A percentile compares a stretch with the other conserved stretches of the same genome.
Evolutionary conservation across 306 rosid species (phyloP).

Genomic region (Citrullus mucosospermus): DNA sequence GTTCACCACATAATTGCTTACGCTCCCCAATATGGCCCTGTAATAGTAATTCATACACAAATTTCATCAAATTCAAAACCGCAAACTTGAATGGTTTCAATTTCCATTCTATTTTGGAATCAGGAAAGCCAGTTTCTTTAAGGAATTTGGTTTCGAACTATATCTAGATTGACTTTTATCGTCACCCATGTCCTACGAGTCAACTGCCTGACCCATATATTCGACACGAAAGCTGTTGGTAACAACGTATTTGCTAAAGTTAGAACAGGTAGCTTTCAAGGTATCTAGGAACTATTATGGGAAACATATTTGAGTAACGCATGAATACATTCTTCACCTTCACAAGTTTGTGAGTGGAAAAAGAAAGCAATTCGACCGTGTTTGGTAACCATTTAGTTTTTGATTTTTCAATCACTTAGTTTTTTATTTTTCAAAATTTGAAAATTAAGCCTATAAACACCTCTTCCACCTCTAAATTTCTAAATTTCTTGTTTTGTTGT

Average conservation of each 20-base stretch:
- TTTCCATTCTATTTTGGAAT: not conserved
- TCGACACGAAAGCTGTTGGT: not conserved
- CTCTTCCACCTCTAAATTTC: no score
- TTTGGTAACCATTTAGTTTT: no score
- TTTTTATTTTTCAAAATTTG: no score
- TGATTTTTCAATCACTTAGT: no score
- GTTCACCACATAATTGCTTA: slow-evolving; percentile 69
- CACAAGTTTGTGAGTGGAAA: not conserved
- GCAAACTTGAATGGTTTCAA: not conserved
- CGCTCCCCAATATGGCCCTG: slow-evolving; percentile 84
- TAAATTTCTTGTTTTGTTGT: no score
- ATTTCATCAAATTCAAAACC: slow-evolving; percentile 11
- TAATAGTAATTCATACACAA: slow-evolving; percentile 4
- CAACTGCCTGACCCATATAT: not conserved
- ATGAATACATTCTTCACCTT: not conserved
- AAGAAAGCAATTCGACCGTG: not conserved
- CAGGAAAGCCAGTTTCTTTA: no score
- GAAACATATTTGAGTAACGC: not conserved
- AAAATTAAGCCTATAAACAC: no score
- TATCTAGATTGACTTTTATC: not conserved
- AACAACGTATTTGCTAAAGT: not conserved
- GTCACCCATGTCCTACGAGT: not conserved
- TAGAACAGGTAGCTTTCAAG: not conserved
- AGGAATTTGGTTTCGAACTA: not conserved
- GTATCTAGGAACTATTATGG: not conserved